Evolutionary conservation across 2,329 filamentous ascomycete species (phyloP), one percentile per base, ranked within the genome.

Genomic region (Stagonosporopsis rhizophila): DNA sequence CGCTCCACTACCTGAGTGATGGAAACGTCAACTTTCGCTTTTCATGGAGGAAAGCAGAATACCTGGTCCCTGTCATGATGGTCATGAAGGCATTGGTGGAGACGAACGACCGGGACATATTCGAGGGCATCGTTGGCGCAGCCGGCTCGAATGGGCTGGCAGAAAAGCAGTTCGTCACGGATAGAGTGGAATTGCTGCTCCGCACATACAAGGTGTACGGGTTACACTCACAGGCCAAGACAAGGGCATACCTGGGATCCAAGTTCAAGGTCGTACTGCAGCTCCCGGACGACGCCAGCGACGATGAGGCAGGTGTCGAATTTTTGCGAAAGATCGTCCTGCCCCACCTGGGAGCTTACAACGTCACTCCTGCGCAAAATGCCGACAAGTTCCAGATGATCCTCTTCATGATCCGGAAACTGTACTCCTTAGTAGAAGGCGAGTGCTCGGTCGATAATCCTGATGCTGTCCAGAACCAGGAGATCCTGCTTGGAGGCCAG

Each of bases 11-110:
- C 76, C 85, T 99, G 53, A 92, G 85, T 68, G 95, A 99, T 74
- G 95, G 95, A 62, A 98, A 97, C 76, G 88, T 98, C 68, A 98
- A 92, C 0, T 96, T 99, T 78, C 86, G 95, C 53, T 99, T 99
- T 78, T 97, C 94, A 6, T 99, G 94, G 94, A 85, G 93, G 65
- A 99, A 99, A 79, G 92, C 92, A 66, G 95, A 99, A 77, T 99
- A 92, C 71, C 85, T 99, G n/a, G 85, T 99, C 2, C 95, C 95
- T 1, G 90, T 92, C 59, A 88, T 97, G 84, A 98, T 99, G 94
- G 87, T 99, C 30, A 79, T 99, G 62, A 99, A 98, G 80, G 94
- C 95, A 1, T 81, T 99, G 45, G 85, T 95, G 2, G 94, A 99
- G 76, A 99, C 95, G 15, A 99, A 96, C 73, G 95, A 99, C 72